These are phyloP conservation scores for Crassisporium funariophilum DNA, from an alignment of 768 basidiomycete genomes.

Conservation along the genomic window DNA sequence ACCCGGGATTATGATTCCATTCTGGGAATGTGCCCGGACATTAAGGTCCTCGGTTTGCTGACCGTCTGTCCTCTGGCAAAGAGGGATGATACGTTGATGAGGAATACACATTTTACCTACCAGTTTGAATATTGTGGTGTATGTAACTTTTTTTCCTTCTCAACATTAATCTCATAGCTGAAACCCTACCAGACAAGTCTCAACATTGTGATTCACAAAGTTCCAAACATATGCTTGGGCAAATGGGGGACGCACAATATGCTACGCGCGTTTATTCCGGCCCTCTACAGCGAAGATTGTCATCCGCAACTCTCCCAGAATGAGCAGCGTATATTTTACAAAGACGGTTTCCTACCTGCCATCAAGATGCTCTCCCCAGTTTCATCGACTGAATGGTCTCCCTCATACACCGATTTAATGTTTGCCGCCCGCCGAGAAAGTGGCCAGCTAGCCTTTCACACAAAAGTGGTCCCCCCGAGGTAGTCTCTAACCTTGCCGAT, in stretches of 20 bases:
- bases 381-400: conserved; percentile 25
- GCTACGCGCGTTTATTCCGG: conserved; percentile 29
- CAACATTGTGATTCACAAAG: conserved; percentile 20
- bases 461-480: conserved; percentile 17
- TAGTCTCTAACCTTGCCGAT: conserved; percentile 10
- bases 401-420: conserved; percentile 19
- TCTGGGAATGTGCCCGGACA: conserved; percentile 18
- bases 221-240: conserved; percentile 31
- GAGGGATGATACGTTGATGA: conserved; percentile 14
- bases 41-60: conserved; percentile 6
- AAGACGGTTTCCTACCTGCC: conserved; percentile 26
- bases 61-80: conserved; percentile 16
- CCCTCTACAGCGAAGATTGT: conserved; percentile 14
- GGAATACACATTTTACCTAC: conserved; percentile 20
- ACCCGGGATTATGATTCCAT: conserved; percentile 26
- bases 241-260: conserved; percentile 17
- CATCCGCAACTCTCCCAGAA: conserved; percentile 6
- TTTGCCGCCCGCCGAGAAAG: conserved; percentile 17
- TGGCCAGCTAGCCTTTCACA: conserved; percentile 19
- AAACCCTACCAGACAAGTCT: background rate
- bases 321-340: conserved; percentile 20
- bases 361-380: conserved; percentile 7
- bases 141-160: background rate
- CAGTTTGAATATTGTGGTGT: conserved; percentile 8
- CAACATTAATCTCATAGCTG: background rate